Evolutionary conservation across 257 asterid species (phyloP), one percentile per base, ranked within the genome.

Genomic region (Prunella vulgaris): DNA sequence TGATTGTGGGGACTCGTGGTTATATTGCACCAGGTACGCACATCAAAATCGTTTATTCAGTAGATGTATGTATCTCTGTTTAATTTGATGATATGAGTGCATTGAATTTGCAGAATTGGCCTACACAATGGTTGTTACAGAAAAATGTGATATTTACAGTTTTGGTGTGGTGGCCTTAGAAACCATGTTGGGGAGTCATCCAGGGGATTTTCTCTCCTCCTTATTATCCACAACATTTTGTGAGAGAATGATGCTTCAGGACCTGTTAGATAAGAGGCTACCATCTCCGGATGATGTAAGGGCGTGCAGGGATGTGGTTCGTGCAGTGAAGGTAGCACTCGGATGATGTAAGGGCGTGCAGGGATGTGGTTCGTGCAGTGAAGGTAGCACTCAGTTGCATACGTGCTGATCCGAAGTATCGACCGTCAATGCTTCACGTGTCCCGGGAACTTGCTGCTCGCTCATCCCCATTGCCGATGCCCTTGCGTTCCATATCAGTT

Each of bases 61-160:
- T 25, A 1, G 28, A 27, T 27, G 4, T 27, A 30, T 2, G 35
- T 5, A 30, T 30, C 35, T 30, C 28, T 25, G 28, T 25, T 25
- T 25, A 1, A 25, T 25, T 25, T 25, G 3, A 25, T 25, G 2
- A 25, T 25, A 3, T 25, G 4, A 30, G 2, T 25, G 28, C 28
- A 25, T 25, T 25, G 9, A 10, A 8, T 18, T 10, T 54, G 77
- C 71, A 78, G 77, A 78, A 35, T 13, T 69, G 21, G 77, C 83
- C 10, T 74, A 70, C 37, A 78, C 79, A 0, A 71, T 74, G 70
- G 18, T 14, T 4, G 83, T 78, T 13, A 78, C 59, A 0, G 67
- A 73, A 64, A 74, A 74, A 68, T 73, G 82, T 14, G 82, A 74
- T 14, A 63, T 74, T 1, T 77, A 77, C 10, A 72, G 81, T 27